Base-by-base conservation (phyloP, 306 rosid species). In the Glycine soja region DNA sequence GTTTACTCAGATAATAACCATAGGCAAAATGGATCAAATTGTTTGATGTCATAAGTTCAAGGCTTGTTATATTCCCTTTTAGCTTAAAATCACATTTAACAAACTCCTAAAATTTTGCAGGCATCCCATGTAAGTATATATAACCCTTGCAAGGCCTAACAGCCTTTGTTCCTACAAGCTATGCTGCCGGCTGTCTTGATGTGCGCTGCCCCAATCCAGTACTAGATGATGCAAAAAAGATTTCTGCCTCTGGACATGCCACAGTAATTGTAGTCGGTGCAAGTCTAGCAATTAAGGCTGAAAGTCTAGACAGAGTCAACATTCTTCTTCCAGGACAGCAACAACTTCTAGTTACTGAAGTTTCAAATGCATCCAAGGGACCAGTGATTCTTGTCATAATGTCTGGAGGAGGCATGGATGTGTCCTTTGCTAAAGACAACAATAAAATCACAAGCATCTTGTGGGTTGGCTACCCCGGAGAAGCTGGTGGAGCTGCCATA, bases 401-500 rank as follows among this genome's bases (percentile, higher is more conserved):
- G 99, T 90, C 98, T 63, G 99, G 97, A 15, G 99, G 99, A 83
- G 97, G 99, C 75, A 84, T 96, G 77, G 99, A 96, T 78, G 79
- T 96, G 10, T 84, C 97, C 43, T 96, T 93, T 75, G 99, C 99
- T 1, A 93, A 96, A 82, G 87, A 59, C 18, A 48, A 92, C 52
- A 47, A 46, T 2, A 93, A 96, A 68, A 88, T 96, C 75, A 82
- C 89, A 8, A 93, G 98, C 88, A 96, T 96, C 66, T 78, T 96
- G 58, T 96, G 99, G 99, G 93, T 96, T 79, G 99, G 99, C 14
- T 96, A 90, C 82, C 99, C 99, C 0, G 99, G 99, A 30, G 94
- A 96, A 84, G 98, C 98, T 30, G 98, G 99, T 79, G 99, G 99
- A 74, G 97, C 97, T 54, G 98, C 99, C 82, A 81, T 96, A 40